Base-by-base conservation (phyloP, 108 stramenopile species). In the Stephanodiscus minutulus region DNA sequence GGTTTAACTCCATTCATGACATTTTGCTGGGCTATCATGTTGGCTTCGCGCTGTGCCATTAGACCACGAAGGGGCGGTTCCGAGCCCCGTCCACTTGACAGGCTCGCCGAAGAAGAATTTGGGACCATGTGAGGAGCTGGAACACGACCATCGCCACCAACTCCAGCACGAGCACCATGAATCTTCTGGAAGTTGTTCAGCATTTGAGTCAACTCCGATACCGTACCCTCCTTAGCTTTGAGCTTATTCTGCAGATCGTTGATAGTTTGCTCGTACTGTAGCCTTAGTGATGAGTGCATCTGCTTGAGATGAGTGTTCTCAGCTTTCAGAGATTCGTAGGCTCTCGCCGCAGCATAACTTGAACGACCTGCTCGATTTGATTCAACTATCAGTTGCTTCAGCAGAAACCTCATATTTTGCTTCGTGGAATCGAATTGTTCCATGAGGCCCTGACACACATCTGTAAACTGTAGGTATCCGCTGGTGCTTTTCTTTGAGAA, bases 371-470 rank as follows among this genome's bases (percentile, higher is more conserved):
- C 74, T 44, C 72, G 76, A n/a, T 73, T 71, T 12, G 74, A 72
- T 54, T 92, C 86, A 53, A 78, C 43, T 22, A 92, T 55, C 7
- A 92, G 81, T 63, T 92, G 91, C 52, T 88, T 89, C 69, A 92
- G 47, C 18, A 88, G 57, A 68, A 92, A 92, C 46, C 84, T 86
- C 39, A 73, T 83, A 31, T 53, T 77, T 49, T 55, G 81, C 58
- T 70, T 86, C 58, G 72, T 78, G 76, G 74, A 56, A 31, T 73
- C 87, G 63, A 67, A 85, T 67, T 65, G 84, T 25, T 73, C 77
- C 64, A 76, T 73, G 49, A 62, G 79, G 33, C 79, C 72, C 37
- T 77, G 57, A 35, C 79, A 81, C 18, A 81, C 25, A 39, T 81
- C 79, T 27, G 74, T 36, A 66, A 72, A 64, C 9, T 63, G 75